Conservation (phyloP, 2,329 filamentous ascomycete genomes). For the Fusarium sp. region DNA sequence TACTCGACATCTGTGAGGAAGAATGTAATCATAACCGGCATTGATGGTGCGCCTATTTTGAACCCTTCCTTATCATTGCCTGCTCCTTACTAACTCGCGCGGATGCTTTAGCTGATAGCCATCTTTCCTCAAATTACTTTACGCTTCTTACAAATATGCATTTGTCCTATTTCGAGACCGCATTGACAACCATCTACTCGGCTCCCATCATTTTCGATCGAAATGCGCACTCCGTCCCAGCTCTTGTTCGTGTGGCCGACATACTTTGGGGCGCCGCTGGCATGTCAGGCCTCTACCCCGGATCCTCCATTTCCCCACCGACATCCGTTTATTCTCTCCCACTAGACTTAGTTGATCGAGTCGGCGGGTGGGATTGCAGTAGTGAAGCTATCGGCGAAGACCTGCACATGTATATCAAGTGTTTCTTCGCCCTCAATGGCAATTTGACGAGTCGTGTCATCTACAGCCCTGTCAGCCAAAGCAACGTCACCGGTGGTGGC, state of each 20-base stretch:
- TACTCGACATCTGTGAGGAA: slow-evolving; percentile 65
- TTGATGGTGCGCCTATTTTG: slow-evolving; percentile 69
- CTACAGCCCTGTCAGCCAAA: slow-evolving; percentile 77
- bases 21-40: slow-evolving; percentile 75
- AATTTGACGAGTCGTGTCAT: slow-evolving; percentile 73
- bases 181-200: slow-evolving; percentile 72
- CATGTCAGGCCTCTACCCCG: slow-evolving; percentile 73
- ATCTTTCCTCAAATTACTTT: slow-evolving; percentile 76
- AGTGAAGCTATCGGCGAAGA: slow-evolving; percentile 80
- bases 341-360: slow-evolving; percentile 72
- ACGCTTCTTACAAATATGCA: slow-evolving; percentile 73
- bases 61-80: background rate
- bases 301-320: slow-evolving; percentile 73
- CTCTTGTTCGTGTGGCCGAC: slow-evolving; percentile 76
- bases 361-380: slow-evolving; percentile 78
- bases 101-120: slow-evolving; percentile 70
- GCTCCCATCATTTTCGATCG: slow-evolving; percentile 80
- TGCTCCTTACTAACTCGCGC: slow-evolving; percentile 10
- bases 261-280: slow-evolving; percentile 78
- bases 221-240: slow-evolving; percentile 75
- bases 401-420: slow-evolving; percentile 82
- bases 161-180: slow-evolving; percentile 66
- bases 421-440: slow-evolving; percentile 79
- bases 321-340: slow-evolving; percentile 80
- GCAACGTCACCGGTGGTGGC: slow-evolving; percentile 73